Percentiles rank a stretch among this genome's conserved stretches.
Evolutionary conservation across 768 basidiomycete genomes (phyloP).

Genomic region (Suillus placidus): DNA sequence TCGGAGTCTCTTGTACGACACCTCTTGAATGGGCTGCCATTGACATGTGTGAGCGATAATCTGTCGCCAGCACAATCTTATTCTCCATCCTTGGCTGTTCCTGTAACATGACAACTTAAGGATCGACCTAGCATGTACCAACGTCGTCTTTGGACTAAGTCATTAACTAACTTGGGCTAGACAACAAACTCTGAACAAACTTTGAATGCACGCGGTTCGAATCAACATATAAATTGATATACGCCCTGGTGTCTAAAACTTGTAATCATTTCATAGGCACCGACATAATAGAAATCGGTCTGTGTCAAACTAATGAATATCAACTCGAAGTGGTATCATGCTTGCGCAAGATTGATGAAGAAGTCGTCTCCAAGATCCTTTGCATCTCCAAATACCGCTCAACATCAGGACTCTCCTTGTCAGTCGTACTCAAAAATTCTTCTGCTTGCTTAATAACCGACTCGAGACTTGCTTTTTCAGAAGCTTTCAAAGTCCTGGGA

Average conservation of each 20-base stretch:
- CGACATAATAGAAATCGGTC: neutral
- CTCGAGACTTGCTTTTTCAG: conserved; percentile 85
- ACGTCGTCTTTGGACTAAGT: too few species aligned
- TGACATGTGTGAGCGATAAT: neutral
- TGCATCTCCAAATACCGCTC: neutral
- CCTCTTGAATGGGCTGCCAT: neutral
- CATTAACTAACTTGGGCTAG: too few species aligned
- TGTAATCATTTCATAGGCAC: neutral
- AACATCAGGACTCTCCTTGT: neutral
- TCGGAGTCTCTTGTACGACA: neutral
- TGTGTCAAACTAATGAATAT: neutral
- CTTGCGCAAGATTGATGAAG: neutral
- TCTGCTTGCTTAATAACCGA: conserved; percentile 73
- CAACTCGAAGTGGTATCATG: neutral
- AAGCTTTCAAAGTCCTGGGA: conserved; percentile 81
- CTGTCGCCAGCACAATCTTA: neutral
- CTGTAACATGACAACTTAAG: neutral
- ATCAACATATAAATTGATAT: neutral
- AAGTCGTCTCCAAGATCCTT: neutral
- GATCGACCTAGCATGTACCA: too few species aligned
- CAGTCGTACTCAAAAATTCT: neutral
- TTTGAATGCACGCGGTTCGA: neutral
- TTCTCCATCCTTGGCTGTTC: neutral
- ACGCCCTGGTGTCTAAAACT: neutral
- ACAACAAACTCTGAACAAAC: too few species aligned